These are phyloP conservation scores for Rhynchospora tenuis DNA, from an alignment of 176 grass and related monocot species.

Conservation along the genomic window DNA sequence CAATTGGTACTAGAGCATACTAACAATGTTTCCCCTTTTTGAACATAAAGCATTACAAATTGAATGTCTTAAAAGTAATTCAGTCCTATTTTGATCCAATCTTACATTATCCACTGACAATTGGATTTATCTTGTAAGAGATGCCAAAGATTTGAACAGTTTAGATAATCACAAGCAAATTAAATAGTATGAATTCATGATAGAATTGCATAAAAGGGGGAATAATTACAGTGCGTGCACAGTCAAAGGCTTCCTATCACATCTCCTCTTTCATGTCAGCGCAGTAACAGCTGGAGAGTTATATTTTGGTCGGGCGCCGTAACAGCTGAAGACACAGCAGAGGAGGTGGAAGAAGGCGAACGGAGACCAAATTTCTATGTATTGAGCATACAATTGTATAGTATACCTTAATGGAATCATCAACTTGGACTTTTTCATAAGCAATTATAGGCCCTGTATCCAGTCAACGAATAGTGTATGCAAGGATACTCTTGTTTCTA, in stretches of 20 bases:
- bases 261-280: constrained; percentile 99
- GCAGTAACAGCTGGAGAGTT: constrained; percentile 92
- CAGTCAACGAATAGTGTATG: no score
- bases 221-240: constrained; percentile 60
- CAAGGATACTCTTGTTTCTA: no score
- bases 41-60: not conserved
- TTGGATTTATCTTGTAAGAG: not conserved
- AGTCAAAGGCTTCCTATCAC: constrained; percentile 78
- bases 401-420: no score
- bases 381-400: no score
- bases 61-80: not conserved
- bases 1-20: not conserved
- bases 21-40: not conserved
- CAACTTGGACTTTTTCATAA: no score
- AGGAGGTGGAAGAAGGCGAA: constrained; percentile 18
- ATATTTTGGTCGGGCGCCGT: constrained; percentile 44
- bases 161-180: not conserved
- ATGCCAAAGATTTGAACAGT: constrained; percentile 13
- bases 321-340: constrained; percentile 29
- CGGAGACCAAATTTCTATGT: no score
- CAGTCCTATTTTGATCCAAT: not conserved
- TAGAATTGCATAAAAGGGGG: not conserved
- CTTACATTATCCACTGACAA: not conserved
- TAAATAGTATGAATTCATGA: not conserved
- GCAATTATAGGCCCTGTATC: no score